These are phyloP conservation scores for Zasmidium cellare DNA, from an alignment of 2,329 filamentous ascomycete species.

Conservation along the genomic window DNA sequence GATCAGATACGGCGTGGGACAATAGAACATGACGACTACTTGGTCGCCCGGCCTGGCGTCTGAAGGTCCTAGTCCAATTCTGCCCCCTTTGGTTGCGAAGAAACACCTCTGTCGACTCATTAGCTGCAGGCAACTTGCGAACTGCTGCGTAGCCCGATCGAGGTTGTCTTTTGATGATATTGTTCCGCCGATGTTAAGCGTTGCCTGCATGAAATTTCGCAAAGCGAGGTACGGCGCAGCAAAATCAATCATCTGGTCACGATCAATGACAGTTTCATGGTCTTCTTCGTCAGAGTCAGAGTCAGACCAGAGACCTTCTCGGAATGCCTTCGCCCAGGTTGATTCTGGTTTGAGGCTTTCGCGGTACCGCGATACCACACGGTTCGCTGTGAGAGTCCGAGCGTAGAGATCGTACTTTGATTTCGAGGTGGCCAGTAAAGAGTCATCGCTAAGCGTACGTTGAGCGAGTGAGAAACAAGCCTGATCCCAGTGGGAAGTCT, in stretches of 20 bases:
- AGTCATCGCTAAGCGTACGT: not conserved
- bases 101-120: not conserved
- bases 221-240: not conserved
- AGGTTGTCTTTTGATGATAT: not conserved
- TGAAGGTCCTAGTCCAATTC: not conserved
- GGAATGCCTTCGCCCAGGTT: not conserved
- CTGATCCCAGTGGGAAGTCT: not conserved
- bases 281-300: not conserved
- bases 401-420: slow-evolving; percentile 4
- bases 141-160: not conserved
- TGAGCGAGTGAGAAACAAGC: not conserved
- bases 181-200: not conserved
- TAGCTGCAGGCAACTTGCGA: not conserved
- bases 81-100: slow-evolving; percentile 1
- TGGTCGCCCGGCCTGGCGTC: slow-evolving; percentile 1
- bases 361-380: not conserved
- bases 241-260: not conserved
- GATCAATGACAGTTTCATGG: not conserved
- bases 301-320: not conserved
- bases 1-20: slow-evolving; percentile 3
- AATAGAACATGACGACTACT: slow-evolving; percentile 2
- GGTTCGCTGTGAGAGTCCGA: slow-evolving; percentile 4
- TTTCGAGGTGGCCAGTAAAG: not conserved
- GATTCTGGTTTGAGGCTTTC: not conserved
- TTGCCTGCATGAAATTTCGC: not conserved